phyloP scores from a whole-genome alignment of 371 early-diverging fungal species.

The Rhizopus microsporus region DNA sequence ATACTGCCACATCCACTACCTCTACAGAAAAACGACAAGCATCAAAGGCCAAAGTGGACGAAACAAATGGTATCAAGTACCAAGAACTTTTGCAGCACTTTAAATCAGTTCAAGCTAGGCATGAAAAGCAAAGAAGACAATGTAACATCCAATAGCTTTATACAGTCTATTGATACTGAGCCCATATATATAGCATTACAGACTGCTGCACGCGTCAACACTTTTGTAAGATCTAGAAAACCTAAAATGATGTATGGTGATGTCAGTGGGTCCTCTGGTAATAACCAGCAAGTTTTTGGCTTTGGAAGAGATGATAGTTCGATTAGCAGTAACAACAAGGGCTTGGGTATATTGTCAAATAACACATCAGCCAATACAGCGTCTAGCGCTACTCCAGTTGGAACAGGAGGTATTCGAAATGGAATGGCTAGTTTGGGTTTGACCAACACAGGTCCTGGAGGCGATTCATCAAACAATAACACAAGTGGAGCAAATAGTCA shows the following conservation, averaged over 20 bases:
- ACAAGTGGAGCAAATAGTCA: neutral
- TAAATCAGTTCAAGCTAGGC: slow-evolving; percentile 56
- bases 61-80: slow-evolving; percentile 42
- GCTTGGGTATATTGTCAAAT: slow-evolving; percentile 12
- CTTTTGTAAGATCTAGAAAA: slow-evolving; percentile 13
- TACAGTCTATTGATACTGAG: neutral
- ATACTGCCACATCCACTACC: slow-evolving; percentile 8
- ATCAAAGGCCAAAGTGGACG: slow-evolving; percentile 18
- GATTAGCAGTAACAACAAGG: slow-evolving; percentile 14
- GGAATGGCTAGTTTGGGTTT: slow-evolving; percentile 28
- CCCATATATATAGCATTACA: slow-evolving; percentile 20
- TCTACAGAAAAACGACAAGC: slow-evolving; percentile 17
- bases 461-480: slow-evolving; percentile 2
- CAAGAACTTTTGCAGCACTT: slow-evolving; percentile 63
- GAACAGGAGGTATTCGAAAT: slow-evolving; percentile 19
- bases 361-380: neutral
- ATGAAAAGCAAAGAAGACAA: slow-evolving; percentile 57
- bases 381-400: neutral
- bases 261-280: neutral
- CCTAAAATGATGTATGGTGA: slow-evolving; percentile 17
- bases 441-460: slow-evolving; percentile 1
- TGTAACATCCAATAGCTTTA: slow-evolving; percentile 17
- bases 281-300: neutral
- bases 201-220: slow-evolving; percentile 16
- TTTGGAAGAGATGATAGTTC: slow-evolving; percentile 5